Percentiles rank a stretch among this genome's conserved stretches.
These are phyloP conservation scores for Tricholoma hemisulphureum DNA, from an alignment of 768 basidiomycete species.

Conservation along the genomic window DNA sequence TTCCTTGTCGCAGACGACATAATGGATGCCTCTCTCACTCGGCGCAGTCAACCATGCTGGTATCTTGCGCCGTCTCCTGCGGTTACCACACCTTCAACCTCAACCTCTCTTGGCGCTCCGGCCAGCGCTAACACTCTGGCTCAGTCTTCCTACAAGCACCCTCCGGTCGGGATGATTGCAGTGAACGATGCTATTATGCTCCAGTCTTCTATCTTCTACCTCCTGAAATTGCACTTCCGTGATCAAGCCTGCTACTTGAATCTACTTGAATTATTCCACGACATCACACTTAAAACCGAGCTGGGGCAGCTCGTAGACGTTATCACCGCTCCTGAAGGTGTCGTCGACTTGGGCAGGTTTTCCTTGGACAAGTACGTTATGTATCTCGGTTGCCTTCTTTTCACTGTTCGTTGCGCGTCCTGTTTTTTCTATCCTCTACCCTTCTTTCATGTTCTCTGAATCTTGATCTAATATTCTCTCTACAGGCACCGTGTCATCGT, in stretches of 20 bases:
- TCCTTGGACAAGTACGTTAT: slow-evolving; percentile 71
- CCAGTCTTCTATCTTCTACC: slow-evolving; percentile 87
- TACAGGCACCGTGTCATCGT: slow-evolving; percentile 87
- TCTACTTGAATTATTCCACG: slow-evolving; percentile 88
- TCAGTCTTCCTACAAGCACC: slow-evolving; percentile 22
- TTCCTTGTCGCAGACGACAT: slow-evolving; percentile 98
- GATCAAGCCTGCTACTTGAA: slow-evolving; percentile 80
- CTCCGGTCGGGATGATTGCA: slow-evolving; percentile 74
- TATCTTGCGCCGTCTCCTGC: slow-evolving; percentile 47
- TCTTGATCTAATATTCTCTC: neutral
- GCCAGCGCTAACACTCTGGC: neutral
- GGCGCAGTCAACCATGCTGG: slow-evolving; percentile 95
- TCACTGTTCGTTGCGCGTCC: neutral
- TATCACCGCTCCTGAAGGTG: slow-evolving; percentile 90
- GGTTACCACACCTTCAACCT: slow-evolving; percentile 14
- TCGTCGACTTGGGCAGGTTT: slow-evolving; percentile 85
- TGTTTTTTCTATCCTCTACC: neutral
- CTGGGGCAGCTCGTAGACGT: slow-evolving; percentile 95
- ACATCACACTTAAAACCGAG: slow-evolving; percentile 89
- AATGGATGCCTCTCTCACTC: slow-evolving; percentile 93
- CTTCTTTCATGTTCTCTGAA: neutral
- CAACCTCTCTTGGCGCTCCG: neutral
- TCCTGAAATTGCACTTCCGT: slow-evolving; percentile 87
- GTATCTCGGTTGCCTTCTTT: neutral
- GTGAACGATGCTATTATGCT: slow-evolving; percentile 98